Evolutionary conservation across 2,329 filamentous ascomycete species (phyloP).

Genomic region (Lachnum nothofagi): DNA sequence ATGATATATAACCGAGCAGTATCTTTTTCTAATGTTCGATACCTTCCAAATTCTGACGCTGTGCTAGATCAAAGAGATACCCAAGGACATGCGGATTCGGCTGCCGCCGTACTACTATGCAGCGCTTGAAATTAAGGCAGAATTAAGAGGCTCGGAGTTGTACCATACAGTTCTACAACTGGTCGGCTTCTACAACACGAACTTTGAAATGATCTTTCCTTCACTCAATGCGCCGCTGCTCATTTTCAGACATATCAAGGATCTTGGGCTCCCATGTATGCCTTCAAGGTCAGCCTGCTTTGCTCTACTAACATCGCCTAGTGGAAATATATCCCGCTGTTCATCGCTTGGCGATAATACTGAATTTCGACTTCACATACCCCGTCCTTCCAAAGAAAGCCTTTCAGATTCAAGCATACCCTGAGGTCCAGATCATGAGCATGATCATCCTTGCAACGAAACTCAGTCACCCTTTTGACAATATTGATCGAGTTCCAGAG

Average conservation of each 20-base stretch:
- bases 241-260: slow-evolving; percentile 63
- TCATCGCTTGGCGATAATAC: slow-evolving; percentile 43
- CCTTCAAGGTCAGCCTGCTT: slow-evolving; percentile 8
- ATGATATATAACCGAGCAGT: slow-evolving; percentile 69
- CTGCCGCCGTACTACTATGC: slow-evolving; percentile 58
- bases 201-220: slow-evolving; percentile 68
- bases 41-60: too few relatives aligned
- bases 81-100: slow-evolving; percentile 59
- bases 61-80: slow-evolving; percentile 53
- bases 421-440: slow-evolving; percentile 69
- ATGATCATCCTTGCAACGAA: slow-evolving; percentile 73
- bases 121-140: slow-evolving; percentile 48
- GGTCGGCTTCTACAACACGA: slow-evolving; percentile 56
- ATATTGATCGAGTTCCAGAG: slow-evolving; percentile 44
- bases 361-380: slow-evolving; percentile 53
- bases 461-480: slow-evolving; percentile 70
- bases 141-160: slow-evolving; percentile 52
- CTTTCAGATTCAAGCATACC: slow-evolving; percentile 51
- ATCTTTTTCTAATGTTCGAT: too few relatives aligned
- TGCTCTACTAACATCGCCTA: slow-evolving; percentile 34
- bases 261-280: slow-evolving; percentile 70
- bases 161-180: slow-evolving; percentile 60
- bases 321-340: slow-evolving; percentile 60
- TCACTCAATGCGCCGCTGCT: slow-evolving; percentile 65
- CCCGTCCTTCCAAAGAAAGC: slow-evolving; percentile 42